Evolutionary conservation across 2,329 filamentous ascomycete species (phyloP).

Genomic region (Penicillium sp.): DNA sequence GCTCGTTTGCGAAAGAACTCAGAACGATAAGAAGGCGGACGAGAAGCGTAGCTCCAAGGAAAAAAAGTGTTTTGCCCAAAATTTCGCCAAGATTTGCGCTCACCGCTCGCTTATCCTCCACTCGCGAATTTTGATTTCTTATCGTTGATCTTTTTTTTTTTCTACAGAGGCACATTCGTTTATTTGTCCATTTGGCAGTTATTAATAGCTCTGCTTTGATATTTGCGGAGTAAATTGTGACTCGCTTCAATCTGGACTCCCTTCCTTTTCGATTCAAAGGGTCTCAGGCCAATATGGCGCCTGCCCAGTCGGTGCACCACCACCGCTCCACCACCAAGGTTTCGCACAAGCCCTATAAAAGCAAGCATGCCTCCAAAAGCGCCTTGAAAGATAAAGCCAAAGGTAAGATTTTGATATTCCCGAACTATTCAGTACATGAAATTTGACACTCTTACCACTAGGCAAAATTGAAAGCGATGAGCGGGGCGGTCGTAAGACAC

Average conservation of each 20-base stretch:
- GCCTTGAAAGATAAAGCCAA: conserved; percentile 81
- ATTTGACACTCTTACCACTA: conserved; percentile 38
- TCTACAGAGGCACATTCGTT: conserved; percentile 3
- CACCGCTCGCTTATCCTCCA: conserved; percentile 39
- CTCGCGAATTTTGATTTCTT: conserved; percentile 38
- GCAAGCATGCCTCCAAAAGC: conserved; percentile 83
- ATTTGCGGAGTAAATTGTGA: background rate
- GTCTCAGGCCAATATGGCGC: conserved; percentile 68
- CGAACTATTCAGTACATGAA: background rate
- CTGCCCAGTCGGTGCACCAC: conserved; percentile 65
- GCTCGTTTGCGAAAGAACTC: conserved; percentile 6
- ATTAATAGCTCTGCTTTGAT: conserved; percentile 1
- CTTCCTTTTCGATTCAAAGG: conserved; percentile 86
- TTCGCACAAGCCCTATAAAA: conserved; percentile 87
- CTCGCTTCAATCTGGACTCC: conserved; percentile 46
- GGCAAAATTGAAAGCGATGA: conserved; percentile 75
- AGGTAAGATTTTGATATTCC: conserved; percentile 52
- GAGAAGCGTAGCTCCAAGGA: conserved; percentile 12
- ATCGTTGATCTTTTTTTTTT: conserved; percentile 22
- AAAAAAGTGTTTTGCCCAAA: conserved; percentile 31
- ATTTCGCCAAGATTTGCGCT: conserved; percentile 39
- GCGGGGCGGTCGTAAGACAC: conserved; percentile 75
- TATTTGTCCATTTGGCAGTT: background rate
- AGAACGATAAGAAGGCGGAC: conserved; percentile 7
- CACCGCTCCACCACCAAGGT: conserved; percentile 91